These are phyloP conservation scores for Podila epicladia DNA, from an alignment of 192 early-diverging fungal species.

Conservation along the genomic window DNA sequence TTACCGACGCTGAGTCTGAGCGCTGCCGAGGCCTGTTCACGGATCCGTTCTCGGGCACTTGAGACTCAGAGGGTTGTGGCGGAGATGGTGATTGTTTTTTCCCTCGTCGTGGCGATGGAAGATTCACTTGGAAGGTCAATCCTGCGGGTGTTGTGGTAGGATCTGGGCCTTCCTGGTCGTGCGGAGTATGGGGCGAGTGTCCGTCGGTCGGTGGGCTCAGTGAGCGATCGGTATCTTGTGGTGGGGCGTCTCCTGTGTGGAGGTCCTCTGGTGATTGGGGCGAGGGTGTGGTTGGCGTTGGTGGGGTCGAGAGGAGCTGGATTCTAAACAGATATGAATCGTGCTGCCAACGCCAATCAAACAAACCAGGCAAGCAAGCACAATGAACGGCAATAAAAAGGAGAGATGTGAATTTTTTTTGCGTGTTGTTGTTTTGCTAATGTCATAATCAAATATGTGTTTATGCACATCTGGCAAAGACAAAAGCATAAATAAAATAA, in stretches of 20 bases:
- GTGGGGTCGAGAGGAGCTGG: conserved; percentile 22
- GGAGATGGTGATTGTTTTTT: background rate
- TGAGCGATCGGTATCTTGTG: background rate
- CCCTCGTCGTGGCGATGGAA: background rate
- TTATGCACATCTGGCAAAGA: background rate
- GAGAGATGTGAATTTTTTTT: background rate
- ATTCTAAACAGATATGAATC: conserved; percentile 38
- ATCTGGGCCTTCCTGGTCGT: background rate
- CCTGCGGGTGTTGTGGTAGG: background rate
- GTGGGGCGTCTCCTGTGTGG: conserved; percentile 4
- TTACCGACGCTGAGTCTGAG: background rate
- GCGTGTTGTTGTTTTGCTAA: background rate
- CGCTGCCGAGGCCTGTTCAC: background rate
- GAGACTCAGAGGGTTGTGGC: background rate
- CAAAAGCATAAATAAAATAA: background rate
- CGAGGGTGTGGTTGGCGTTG: background rate
- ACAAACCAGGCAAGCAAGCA: background rate
- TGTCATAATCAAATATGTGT: background rate
- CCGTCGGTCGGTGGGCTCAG: background rate
- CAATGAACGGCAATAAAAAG: background rate
- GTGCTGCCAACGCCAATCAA: conserved; percentile 1
- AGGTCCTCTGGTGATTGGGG: background rate
- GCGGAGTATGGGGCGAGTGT: conserved; percentile 4
- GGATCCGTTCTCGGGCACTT: background rate
- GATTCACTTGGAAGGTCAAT: background rate